Percentiles rank a stretch among this genome's conserved stretches.
These are phyloP conservation scores for Radiomyces spectabilis DNA, from an alignment of 192 early-diverging fungal genomes.

Conservation along the genomic window DNA sequence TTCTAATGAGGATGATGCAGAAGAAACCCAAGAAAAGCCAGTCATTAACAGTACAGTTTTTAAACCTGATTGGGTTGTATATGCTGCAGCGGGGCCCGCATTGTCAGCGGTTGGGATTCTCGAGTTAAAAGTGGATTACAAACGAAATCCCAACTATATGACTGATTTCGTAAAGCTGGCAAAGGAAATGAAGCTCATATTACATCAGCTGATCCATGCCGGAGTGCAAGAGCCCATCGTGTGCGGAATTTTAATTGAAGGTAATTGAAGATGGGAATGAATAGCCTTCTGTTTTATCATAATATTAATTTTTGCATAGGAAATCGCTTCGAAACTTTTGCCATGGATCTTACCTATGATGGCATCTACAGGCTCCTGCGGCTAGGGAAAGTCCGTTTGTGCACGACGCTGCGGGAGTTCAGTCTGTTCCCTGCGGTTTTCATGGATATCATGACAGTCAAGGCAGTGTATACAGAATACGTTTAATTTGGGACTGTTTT, in stretches of 20 bases:
- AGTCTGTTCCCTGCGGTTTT: background rate
- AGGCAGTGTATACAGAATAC: background rate
- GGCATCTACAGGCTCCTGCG: background rate
- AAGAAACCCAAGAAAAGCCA: too few species aligned
- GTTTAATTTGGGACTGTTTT: background rate
- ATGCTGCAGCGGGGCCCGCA: background rate
- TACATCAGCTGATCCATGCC: background rate
- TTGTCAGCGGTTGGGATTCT: background rate
- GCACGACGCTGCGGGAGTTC: background rate
- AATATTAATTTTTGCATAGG: background rate
- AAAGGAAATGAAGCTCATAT: background rate
- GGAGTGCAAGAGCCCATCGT: background rate
- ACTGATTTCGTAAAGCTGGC: background rate
- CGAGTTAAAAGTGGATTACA: background rate
- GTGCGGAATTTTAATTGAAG: background rate
- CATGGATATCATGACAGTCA: background rate
- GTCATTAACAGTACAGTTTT: too few species aligned
- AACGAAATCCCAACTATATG: background rate
- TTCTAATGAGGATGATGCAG: background rate
- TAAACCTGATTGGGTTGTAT: background rate
- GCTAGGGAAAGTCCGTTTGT: background rate
- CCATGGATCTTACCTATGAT: background rate
- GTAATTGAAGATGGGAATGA: background rate
- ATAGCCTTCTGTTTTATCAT: background rate
- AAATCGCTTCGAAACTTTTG: background rate